Evolutionary conservation across 345 rosid genomes (phyloP), one percentile per base, ranked within the genome.

Genomic region (Firmiana major): DNA sequence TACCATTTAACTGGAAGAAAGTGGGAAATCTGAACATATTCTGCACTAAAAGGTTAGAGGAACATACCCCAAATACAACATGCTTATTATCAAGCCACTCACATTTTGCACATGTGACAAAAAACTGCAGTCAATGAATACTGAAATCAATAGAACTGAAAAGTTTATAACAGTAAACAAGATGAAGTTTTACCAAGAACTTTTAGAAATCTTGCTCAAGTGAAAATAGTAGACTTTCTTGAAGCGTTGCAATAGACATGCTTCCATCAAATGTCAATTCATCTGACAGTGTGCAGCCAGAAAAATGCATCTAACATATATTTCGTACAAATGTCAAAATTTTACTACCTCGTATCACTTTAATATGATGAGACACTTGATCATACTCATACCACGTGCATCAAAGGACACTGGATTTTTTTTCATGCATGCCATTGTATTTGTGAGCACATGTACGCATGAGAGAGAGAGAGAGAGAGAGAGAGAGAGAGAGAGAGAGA

Each of bases 31-130:
- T 4, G 3, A 19, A 62, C 21, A 38, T 4, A 43, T 13, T 40
- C 17, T 1, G 68, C 12, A 42, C 16, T 59, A 57, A 5, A 40
- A 26, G 36, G 38, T 45, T 22, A 40, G 54, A 83, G 63, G 63
- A 75, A 78, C 90, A 63, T 94, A 97, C 99, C 94, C 99, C 99
- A 31, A 94, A 97, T 77, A 97, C 97, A 15, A 92, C 97, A 76
- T 92, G 99, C 89, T 90, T 91, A 82, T 94, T 90, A 83, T 94
- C 98, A 51, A 97, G 99, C 98, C 99, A 97, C 81, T 97, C 99
- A 34, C 98, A 92, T 86, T 97, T 97, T 49, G 98, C 90, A 77
- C 99, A 97, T 2, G 97, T 90, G 79, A 97, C 75, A 75, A 97
- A 97, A 84, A 97, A 97, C 98, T 92, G 99, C 89, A 88, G 78